phyloP scores from a whole-genome alignment of 2,329 filamentous ascomycete genomes.

The Colletotrichum sp. region DNA sequence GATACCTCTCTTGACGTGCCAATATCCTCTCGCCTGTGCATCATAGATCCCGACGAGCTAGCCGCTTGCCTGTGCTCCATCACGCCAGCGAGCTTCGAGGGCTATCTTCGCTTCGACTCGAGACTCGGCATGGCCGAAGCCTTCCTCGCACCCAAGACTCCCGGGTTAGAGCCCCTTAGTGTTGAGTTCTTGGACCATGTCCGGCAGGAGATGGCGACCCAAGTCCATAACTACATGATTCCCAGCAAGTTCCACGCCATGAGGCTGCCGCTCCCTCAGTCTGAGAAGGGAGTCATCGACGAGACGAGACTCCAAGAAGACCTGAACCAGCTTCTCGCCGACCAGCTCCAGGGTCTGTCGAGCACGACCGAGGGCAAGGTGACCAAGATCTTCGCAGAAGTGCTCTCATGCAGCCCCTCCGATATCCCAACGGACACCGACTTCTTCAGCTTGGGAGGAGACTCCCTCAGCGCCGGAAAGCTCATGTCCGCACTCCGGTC shows the following conservation, averaged over 20 bases:
- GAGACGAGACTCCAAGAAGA: conserved; percentile 36
- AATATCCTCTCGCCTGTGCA: conserved; percentile 41
- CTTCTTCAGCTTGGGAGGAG: conserved; percentile 59
- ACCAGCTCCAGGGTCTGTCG: conserved; percentile 26
- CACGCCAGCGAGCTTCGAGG: conserved; percentile 20
- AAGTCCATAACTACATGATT: conserved; percentile 39
- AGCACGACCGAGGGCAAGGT: conserved; percentile 41
- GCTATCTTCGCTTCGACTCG: conserved; percentile 14
- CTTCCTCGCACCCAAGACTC: conserved; percentile 26
- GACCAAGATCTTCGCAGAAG: conserved; percentile 47
- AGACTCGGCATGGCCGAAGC: conserved; percentile 17
- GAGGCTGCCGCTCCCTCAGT: conserved; percentile 35
- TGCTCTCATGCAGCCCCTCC: conserved; percentile 42
- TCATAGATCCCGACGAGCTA: conserved; percentile 32
- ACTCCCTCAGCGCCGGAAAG: conserved; percentile 57
- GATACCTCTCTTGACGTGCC: conserved; percentile 48
- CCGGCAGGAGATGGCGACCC: conserved; percentile 6
- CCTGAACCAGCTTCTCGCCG: conserved; percentile 18
- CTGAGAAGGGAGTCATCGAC: conserved; percentile 35
- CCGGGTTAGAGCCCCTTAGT: neutral
- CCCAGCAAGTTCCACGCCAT: conserved; percentile 41
- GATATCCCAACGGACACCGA: conserved; percentile 47
- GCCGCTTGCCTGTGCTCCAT: conserved; percentile 25
- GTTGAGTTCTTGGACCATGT: conserved; percentile 16
- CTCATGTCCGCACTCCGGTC: conserved; percentile 56